A percentile compares a stretch with the other conserved stretches of the same genome.
Conservation (phyloP, 805 yeast genomes). For the Teunomyces kruisii region DNA sequence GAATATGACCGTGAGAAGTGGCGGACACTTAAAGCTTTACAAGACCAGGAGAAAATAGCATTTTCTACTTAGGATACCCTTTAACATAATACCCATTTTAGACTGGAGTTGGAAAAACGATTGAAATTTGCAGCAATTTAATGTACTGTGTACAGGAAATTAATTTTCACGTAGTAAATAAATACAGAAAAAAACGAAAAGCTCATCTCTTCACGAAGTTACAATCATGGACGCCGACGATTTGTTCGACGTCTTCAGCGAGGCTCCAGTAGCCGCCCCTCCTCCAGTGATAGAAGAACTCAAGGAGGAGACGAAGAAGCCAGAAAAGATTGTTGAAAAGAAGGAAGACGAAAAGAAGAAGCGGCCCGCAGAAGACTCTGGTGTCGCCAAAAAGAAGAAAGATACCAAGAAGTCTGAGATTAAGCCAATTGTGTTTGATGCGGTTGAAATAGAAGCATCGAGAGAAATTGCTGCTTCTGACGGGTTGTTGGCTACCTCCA, state of each 20-base stretch:
- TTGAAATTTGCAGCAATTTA: background rate
- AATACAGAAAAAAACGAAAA: background rate
- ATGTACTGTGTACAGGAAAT: constrained; percentile 1
- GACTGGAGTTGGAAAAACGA: background rate
- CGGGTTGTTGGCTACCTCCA: constrained; percentile 51
- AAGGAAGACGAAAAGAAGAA: constrained; percentile 20
- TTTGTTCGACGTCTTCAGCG: constrained; percentile 62
- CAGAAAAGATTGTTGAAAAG: constrained; percentile 23
- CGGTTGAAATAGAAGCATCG: constrained; percentile 84
- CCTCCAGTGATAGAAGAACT: constrained; percentile 21
- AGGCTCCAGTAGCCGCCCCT: constrained; percentile 45
- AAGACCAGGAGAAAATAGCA: constrained; percentile 8
- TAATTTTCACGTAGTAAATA: background rate
- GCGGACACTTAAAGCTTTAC: constrained; percentile 49
- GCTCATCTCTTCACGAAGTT: constrained; percentile 5
- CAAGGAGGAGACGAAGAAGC: constrained; percentile 18
- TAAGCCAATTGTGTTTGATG: constrained; percentile 79
- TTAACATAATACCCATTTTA: constrained; percentile 1
- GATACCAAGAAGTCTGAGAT: constrained; percentile 35
- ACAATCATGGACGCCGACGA: constrained; percentile 48
- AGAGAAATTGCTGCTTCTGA: constrained; percentile 83
- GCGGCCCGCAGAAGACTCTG: constrained; percentile 6
- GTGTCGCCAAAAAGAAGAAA: constrained; percentile 9
- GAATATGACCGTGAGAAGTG: constrained; percentile 68
- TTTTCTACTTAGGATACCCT: background rate